Evolutionary conservation across 1,139 yeast genomes (phyloP).

Genomic region (Kodamaea plutei): DNA sequence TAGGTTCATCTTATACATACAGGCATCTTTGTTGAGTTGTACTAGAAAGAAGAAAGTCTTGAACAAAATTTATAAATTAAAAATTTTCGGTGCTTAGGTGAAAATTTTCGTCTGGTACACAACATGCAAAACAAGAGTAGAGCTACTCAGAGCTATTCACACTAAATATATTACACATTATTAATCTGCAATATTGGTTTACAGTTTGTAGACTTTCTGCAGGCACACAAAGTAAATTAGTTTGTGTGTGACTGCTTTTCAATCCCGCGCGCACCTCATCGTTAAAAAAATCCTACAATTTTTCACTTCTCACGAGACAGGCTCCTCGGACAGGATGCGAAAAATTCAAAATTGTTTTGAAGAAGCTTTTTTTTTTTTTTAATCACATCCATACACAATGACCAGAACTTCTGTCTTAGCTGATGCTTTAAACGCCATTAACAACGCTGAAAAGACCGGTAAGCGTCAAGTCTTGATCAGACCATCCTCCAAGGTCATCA

Average conservation of each 20-base stretch:
- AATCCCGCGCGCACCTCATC: not conserved
- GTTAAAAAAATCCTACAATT: not conserved
- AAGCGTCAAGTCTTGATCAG: conserved; percentile 98
- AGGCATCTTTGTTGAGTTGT: conserved; percentile 22
- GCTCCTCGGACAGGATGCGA: no score
- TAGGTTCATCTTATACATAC: conserved; percentile 22
- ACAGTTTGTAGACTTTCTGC: conserved; percentile 2
- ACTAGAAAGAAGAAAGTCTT: conserved; percentile 6
- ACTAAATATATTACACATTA: not conserved
- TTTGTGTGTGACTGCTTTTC: conserved; percentile 12
- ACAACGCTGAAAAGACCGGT: conserved; percentile 99
- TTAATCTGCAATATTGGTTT: conserved; percentile 1
- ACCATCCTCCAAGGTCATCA: conserved; percentile 98
- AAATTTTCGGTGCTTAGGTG: conserved; percentile 6
- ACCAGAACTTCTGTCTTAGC: conserved; percentile 99
- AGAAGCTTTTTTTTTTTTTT: conserved; percentile 4
- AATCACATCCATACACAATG: conserved; percentile 50
- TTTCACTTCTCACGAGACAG: no score
- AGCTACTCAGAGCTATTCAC: no score
- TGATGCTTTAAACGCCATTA: conserved; percentile 96
- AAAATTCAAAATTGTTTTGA: no score
- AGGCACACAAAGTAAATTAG: no score
- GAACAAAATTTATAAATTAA: conserved; percentile 4
- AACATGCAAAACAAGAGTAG: conserved; percentile 5
- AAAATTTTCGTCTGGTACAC: conserved; percentile 6